Base-by-base conservation (phyloP, 2,329 filamentous ascomycete genomes). In the Colletotrichum siamense region DNA sequence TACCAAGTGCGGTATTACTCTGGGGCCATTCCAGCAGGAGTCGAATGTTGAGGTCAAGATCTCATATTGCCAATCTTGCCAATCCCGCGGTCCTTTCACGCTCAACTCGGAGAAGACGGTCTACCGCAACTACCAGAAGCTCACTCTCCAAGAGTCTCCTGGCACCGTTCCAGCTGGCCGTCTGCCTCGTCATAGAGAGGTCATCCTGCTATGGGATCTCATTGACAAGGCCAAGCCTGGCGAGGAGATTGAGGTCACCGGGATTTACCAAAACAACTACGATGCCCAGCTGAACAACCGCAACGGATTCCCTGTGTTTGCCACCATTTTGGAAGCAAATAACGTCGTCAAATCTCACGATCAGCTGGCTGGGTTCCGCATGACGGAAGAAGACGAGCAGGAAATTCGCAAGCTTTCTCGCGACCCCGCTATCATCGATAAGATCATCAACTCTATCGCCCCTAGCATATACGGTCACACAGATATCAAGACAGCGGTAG, bases 231-330 rank as follows among this genome's bases (percentile, higher is more conserved):
- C 96, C 57, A 99, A 99, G 87, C 97, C 97, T 32, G 97, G 97
- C 72, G 97, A 99, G 85, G 98, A 99, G 83, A 96, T 99, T 73
- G 97, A 99, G 82, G 93, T 99, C 12, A 99, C 96, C 9, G 97
- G 97, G 78, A 95, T 98, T 80, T 99, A 99, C 87, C 94, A 96
- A 81, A 99, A 99, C 89, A 99, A 98, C 87, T 99, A 98, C 82
- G 96, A 99, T 83, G 96, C 97, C 5, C 95, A 98, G 80, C 91
- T 99, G 71, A 99, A 99, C 87, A 99, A 98, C 88, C 96, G 97
- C 82, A 99, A 99, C 82, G 97, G 97, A 6, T 99, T 99, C 87
- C 97, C 97, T 0, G 97, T 99, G 44, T 99, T 99, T 85, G 96
- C 97, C 6, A 99, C 97, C 0, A 97, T 99, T 75, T 91, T 99